Evolutionary conservation across 2,329 filamentous ascomycete genomes (phyloP), one percentile per base, ranked within the genome.

Genomic region (Coniochaeta sp.): DNA sequence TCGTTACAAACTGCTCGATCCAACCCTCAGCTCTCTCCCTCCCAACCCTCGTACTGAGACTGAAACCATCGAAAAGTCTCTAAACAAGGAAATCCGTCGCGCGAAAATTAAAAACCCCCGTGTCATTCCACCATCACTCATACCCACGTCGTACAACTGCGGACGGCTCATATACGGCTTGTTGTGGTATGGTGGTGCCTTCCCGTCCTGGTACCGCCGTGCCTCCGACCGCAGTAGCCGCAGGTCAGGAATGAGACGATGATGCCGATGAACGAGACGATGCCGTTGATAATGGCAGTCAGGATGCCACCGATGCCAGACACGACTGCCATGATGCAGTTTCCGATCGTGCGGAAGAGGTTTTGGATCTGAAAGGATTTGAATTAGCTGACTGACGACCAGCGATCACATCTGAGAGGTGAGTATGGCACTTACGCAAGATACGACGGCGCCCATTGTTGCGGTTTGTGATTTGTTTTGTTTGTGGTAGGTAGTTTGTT

Each of bases 371-470:
- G 65, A n/a, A n/a, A n/a, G n/a, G n/a, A n/a, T n/a, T n/a, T n/a
- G n/a, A n/a, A n/a, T n/a, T n/a, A n/a, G n/a, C n/a, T n/a, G n/a
- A n/a, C n/a, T n/a, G n/a, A n/a, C n/a, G n/a, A 65, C 64, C 60
- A 64, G 71, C 64, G 68, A 64, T n/a, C 55, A 12, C 4, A 17
- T 19, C 22, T 22, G 14, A 42, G 34, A 26, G 7, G 8, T 16
- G 44, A 55, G 50, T 47, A 32, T 12, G 14, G 19, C 34, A 83
- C 89, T 70, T 90, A 93, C 90, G 72, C 90, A 93, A 73, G 89
- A 93, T 66, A 91, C 80, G 70, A 95, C 87, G 75, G 88, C 89
- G 78, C 90, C 90, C 90, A 95, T 93, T 67, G 74, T 87, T 75
- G 69, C 59, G 62, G 44, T 61, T 59, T 42, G 58, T 26, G 59